Base-by-base conservation (phyloP, 305 asterid species). In the Nicotiana rustica region DNA sequence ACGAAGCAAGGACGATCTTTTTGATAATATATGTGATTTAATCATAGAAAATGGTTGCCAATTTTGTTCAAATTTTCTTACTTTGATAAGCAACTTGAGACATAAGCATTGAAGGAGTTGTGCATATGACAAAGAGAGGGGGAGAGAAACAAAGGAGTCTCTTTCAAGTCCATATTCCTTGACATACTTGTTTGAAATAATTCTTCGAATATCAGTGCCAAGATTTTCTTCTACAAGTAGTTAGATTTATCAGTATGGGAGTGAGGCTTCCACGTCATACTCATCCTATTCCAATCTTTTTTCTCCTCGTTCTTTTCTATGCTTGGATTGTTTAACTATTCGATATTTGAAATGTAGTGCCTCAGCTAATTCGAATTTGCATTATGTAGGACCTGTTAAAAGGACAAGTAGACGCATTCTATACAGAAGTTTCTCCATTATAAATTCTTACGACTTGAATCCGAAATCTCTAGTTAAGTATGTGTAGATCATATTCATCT, bases 211-310 rank as follows among this genome's bases (percentile, higher is more conserved):
- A 19, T 36, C 35, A 55, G 3, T 57, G 19, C 18, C 12, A 19
- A 9, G 82, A 76, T 66, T 64, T 73, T 76, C 38, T 52, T 15
- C 17, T 31, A 15, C 83, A 29, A 18, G 67, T 79, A 41, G 67
- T 41, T 80, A 38, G 65, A 41, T 77, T 33, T 56, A 36, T 56
- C n/a, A 44, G 79, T 33, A 69, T 69, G 82, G 85, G 68, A 3
- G 41, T 62, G 41, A 67, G 67, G 67, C 81, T 82, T 79, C 88
- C 88, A 82, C 61, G 29, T 77, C 84, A 85, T 78, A 75, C n/a
- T 79, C 71, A 59, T 66, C 84, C 82, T 49, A 59, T 17, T 59
- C 64, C 21, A 59, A 19, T 61, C 64, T 17, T 62, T 36, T 81
- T 61, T 62, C 47, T 21, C 19, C 19, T n/a, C 29, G 66, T 66